phyloP scores from a whole-genome alignment of 495 filamentous ascomycete genomes.

The Hypoxylon intermedium region DNA sequence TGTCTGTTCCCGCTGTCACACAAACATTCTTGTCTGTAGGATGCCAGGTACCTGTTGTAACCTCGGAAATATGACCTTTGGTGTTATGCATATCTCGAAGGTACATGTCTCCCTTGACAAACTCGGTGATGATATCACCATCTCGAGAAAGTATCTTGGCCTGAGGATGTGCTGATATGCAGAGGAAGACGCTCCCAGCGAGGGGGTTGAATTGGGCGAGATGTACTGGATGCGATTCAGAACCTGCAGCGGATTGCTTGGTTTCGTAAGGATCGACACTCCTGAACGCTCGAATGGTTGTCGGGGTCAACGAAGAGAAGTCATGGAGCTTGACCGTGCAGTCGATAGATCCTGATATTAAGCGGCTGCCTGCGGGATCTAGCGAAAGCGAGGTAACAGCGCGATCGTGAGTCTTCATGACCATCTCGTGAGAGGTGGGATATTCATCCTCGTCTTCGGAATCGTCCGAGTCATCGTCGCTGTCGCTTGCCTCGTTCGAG shows the following conservation, averaged over 20 bases:
- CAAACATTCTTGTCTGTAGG: slow-evolving; percentile 81
- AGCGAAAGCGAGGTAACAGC: slow-evolving; percentile 83
- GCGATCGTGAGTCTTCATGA: slow-evolving; percentile 89
- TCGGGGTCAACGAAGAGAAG: slow-evolving; percentile 93
- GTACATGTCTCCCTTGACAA: slow-evolving; percentile 98
- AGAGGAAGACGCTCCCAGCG: slow-evolving; percentile 80
- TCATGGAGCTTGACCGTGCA: slow-evolving; percentile 92
- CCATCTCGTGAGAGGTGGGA: slow-evolving; percentile 90
- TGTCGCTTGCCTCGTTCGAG: slow-evolving; percentile 55
- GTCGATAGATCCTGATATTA: slow-evolving; percentile 89
- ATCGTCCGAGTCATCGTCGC: slow-evolving; percentile 60
- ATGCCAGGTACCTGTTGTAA: slow-evolving; percentile 86
- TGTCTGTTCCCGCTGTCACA: slow-evolving; percentile 90
- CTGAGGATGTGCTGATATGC: slow-evolving; percentile 85
- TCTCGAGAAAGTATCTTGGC: slow-evolving; percentile 88
- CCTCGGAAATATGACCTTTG: slow-evolving; percentile 91
- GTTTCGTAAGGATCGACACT: slow-evolving; percentile 83
- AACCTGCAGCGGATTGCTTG: slow-evolving; percentile 69
- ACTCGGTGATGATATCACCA: slow-evolving; percentile 83
- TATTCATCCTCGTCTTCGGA: slow-evolving; percentile 86
- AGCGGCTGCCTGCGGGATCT: slow-evolving; percentile 82
- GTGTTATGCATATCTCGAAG: slow-evolving; percentile 95
- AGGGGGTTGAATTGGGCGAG: slow-evolving; percentile 85
- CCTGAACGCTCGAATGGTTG: slow-evolving; percentile 90
- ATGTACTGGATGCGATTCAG: slow-evolving; percentile 87